Base-by-base conservation (phyloP, 768 basidiomycete species). In the Amanita thiersii region DNA sequence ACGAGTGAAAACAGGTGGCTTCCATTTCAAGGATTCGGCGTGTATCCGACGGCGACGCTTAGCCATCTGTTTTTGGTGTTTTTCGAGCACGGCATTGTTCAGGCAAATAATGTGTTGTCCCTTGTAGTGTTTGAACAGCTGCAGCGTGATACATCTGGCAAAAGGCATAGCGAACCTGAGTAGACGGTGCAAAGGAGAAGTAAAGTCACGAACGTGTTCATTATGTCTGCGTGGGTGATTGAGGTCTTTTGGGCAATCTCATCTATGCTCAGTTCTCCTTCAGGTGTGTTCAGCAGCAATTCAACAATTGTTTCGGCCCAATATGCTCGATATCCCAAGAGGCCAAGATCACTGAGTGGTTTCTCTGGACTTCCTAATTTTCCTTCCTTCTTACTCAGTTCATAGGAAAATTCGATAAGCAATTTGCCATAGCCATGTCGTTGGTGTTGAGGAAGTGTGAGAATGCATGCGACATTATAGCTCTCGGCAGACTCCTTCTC, bases 251-350 rank as follows among this genome's bases (percentile, higher is more conserved):
- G 86, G 6, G 96, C 93, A 51, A 99, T 93, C 54, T 98, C 96
- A 53, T 99, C 96, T 51, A 99, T 85, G 58, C 85, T 89, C 41
- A 98, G 68, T 52, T 90, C 87, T 29, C 73, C 73, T 39, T 86
- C 84, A 40, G 81, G 76, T 11, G 77, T 72, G 47, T 71, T 76
- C 47, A 94, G 63, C 33, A 99, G 66, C 21, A 92, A 69, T 44
- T 97, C 92, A 53, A 98, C 81, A 54, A 97, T 98, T 37, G 84
- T 87, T 60, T 97, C 93, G 37, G 86, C 86, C 96, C 96, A 99
- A 55, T 93, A 99, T 25, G 94, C 88, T 41, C 94, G 75, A 60
- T 99, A 99, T 30, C 86, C 72, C 48, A 99, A 69, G 46, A 99
- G 64, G 17, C 96, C 96, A 36, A 99, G 70, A 66, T 99, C 96